Evolutionary conservation across 345 rosid genomes (phyloP), one percentile per base, ranked within the genome.

Genomic region (Melaleuca alternifolia): DNA sequence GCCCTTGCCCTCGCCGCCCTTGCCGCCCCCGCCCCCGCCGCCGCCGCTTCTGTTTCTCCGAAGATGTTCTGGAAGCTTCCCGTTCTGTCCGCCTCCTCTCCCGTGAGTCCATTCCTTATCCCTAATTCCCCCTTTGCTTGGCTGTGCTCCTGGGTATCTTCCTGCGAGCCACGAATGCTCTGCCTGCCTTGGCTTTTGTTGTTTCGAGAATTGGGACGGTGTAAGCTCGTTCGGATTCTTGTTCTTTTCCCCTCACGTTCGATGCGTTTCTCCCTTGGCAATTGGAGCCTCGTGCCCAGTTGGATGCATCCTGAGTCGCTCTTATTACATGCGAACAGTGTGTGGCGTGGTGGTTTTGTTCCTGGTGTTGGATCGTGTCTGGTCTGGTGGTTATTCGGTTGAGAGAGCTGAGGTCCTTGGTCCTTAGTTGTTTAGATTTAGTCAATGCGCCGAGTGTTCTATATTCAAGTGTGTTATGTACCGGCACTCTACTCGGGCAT

Each of bases 51-150:
- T 82, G 89, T 81, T 24, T 20, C 56, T 56, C 21, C 81, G 83
- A 83, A 59, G 82, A 98, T 98, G 99, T 98, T 98, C 53, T 98
- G 99, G 99, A 98, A 96, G 93, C 97, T 98, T 86, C 90, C 99
- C 23, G 86, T 96, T 88, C 91, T 98, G 86, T 95, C 99, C 28
- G 91, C 98, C 41, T 93, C 99, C 53, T 96, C 98, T 87, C 99
- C 99, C 33, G 99, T 98, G 87, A 96, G 98, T 87, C 83, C 48
- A 20, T 33, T 71, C 23, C 48, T 71, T 23, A 71, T 71, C 48
- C 81, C 81, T 71, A 54, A 83, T 89, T 85, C n/a, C 54, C 82
- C 5, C 86, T 65, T 18, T 6, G 11, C 82, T 11, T 52, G 15
- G 51, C 18, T 41, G 54, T 41, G 21, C 24, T 76, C 28, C 84